These are phyloP conservation scores for Didymella arachidicola DNA, from an alignment of 2,329 filamentous ascomycete species.

Conservation along the genomic window DNA sequence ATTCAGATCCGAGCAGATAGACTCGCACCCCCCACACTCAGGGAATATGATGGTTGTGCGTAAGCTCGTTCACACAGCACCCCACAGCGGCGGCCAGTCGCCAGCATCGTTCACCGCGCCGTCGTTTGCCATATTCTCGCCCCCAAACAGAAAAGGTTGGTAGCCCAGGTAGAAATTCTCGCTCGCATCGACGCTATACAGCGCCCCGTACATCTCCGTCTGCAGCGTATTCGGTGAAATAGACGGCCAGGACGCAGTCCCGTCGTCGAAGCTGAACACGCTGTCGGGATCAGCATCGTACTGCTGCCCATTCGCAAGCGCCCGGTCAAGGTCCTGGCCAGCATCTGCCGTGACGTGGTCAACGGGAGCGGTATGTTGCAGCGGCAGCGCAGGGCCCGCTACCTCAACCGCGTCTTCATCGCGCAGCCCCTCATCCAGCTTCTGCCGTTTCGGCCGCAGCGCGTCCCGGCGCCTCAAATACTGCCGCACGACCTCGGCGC, in stretches of 20 bases:
- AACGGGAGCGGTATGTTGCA: background rate
- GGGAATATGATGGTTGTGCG: background rate
- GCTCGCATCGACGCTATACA: background rate
- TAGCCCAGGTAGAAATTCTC: background rate
- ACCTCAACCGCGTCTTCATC: background rate
- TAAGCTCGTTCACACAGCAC: background rate
- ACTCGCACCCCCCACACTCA: background rate
- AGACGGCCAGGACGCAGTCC: background rate
- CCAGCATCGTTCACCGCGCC: background rate
- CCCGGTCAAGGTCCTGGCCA: background rate
- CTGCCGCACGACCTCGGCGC: background rate
- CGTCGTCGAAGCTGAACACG: background rate
- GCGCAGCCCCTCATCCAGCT: background rate
- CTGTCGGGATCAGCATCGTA: background rate
- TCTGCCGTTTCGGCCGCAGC: background rate
- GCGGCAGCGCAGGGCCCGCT: background rate
- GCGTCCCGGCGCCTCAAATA: background rate
- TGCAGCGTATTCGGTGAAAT: background rate
- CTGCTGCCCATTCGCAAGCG: background rate
- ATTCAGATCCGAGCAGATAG: background rate
- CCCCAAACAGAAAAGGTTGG: background rate
- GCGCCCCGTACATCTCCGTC: background rate
- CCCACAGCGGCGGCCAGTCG: background rate
- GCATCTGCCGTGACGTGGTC: background rate
- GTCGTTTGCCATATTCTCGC: background rate